Evolutionary conservation across 2,329 filamentous ascomycete species (phyloP).

Genomic region (Cercospora brassicicola): DNA sequence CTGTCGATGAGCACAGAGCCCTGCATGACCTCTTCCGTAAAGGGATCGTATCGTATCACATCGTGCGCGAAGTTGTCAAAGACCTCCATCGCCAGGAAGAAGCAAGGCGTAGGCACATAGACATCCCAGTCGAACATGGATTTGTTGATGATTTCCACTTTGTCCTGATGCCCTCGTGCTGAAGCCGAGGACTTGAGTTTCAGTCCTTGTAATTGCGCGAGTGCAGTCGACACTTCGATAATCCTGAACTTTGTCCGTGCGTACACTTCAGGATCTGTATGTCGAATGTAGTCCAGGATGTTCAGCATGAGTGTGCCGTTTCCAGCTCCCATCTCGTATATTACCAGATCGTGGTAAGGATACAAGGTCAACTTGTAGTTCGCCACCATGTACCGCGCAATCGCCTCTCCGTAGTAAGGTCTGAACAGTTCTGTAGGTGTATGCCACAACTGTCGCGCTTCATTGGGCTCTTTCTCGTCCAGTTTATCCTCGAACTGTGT

Average conservation of each 20-base stretch:
- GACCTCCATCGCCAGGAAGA: slow-evolving; percentile 96
- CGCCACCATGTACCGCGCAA: slow-evolving; percentile 90
- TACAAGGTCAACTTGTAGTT: slow-evolving; percentile 95
- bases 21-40: slow-evolving; percentile 80
- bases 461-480: slow-evolving; percentile 69
- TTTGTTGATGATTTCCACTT: slow-evolving; percentile 91
- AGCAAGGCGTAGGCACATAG: slow-evolving; percentile 88
- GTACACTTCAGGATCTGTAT: slow-evolving; percentile 86
- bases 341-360: slow-evolving; percentile 93
- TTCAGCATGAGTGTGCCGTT: slow-evolving; percentile 98
- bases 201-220: slow-evolving; percentile 74
- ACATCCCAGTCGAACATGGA: slow-evolving; percentile 93
- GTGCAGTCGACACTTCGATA: slow-evolving; percentile 85
- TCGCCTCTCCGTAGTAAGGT: slow-evolving; percentile 93
- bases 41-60: slow-evolving; percentile 81
- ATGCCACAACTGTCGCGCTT: slow-evolving; percentile 92
- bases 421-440: slow-evolving; percentile 96
- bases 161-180: slow-evolving; percentile 72
- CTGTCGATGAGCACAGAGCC: slow-evolving; percentile 83
- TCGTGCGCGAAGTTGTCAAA: slow-evolving; percentile 99
- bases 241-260: slow-evolving; percentile 89
- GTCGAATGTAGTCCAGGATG: slow-evolving; percentile 92
- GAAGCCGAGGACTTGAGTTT: slow-evolving; percentile 67
- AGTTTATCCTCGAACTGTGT: slow-evolving; percentile 85
- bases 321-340: slow-evolving; percentile 98